phyloP scores from a whole-genome alignment of 495 filamentous ascomycete genomes.

The Lindgomyces ingoldianus region DNA sequence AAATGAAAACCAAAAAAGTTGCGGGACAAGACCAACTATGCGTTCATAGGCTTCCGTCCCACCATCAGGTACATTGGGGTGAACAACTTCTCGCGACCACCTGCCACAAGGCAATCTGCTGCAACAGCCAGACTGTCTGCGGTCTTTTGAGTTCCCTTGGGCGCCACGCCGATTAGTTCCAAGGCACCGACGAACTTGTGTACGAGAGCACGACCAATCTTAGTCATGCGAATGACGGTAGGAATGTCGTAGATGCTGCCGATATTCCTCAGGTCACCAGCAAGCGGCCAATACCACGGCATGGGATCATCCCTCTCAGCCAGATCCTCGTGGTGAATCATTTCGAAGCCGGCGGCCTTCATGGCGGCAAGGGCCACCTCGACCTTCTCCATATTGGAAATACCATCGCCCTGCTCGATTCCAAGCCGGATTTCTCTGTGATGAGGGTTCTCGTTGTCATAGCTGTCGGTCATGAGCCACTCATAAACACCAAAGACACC shows the following conservation, averaged over 20 bases:
- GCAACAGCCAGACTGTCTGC: constrained; percentile 83
- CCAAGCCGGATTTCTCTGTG: constrained; percentile 91
- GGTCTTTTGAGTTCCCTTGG: constrained; percentile 89
- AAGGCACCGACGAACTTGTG: constrained; percentile 79
- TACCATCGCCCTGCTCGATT: constrained; percentile 95
- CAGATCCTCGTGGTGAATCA: constrained; percentile 86
- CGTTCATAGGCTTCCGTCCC: constrained; percentile 70
- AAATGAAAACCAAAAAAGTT: constrained; percentile 6
- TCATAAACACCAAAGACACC: constrained; percentile 97
- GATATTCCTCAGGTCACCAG: constrained; percentile 80
- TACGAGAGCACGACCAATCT: constrained; percentile 69
- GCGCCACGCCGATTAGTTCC: constrained; percentile 75
- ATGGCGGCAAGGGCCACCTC: constrained; percentile 82
- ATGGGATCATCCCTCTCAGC: constrained; percentile 74
- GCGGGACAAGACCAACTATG: neutral
- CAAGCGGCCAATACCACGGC: constrained; percentile 96
- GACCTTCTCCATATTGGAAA: constrained; percentile 96
- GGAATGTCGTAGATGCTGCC: constrained; percentile 75
- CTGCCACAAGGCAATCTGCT: constrained; percentile 85
- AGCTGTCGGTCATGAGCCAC: constrained; percentile 97
- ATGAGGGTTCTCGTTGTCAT: constrained; percentile 83
- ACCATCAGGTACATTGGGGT: constrained; percentile 99
- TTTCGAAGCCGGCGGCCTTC: constrained; percentile 83
- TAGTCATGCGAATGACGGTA: constrained; percentile 89
- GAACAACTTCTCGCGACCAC: constrained; percentile 90